Base-by-base conservation (phyloP, 1,284 basidiomycete genomes). In the Apiotrichum laibachii region DNA sequence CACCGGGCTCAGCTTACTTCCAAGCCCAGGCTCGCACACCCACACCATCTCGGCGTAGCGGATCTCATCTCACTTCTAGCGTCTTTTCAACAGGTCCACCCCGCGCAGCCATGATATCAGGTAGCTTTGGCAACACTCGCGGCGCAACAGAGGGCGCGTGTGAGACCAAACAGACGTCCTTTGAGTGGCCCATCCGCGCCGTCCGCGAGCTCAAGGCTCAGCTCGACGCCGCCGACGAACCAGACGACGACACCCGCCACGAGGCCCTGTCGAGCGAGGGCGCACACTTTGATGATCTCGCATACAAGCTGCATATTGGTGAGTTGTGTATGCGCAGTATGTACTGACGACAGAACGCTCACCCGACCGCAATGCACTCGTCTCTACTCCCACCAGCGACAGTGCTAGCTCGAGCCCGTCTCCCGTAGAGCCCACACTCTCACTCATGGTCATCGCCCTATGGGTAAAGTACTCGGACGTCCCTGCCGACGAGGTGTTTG, bases 211-310 rank as follows among this genome's bases (percentile, higher is more conserved):
- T 70, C 13, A 55, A 64, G 44, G 46, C 47, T 4, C 65, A 67
- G 56, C 59, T 71, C 22, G 66, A 66, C 26, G 57, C 59, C 2
- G 57, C 55, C 7, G 62, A 62, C 5, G 53, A 57, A 13, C 5
- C 13, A 13, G 58, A 67, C 4, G 70, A 67, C 43, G 70, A 71
- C 34, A 73, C 77, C 6, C 78, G 80, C n/a, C 86, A 86, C 59
- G 85, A 86, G 57, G 74, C 87, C 5, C 74, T 88, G 2, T 22
- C 53, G 47, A 84, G 82, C 62, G 82, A 86, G 64, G 85, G 85
- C 0, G 84, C 85, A 16, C 80, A 84, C 55, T 78, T 88, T n/a
- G 86, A 84, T 46, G 86, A 88, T 59, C 83, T 84, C 54, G 86
- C 86, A 72, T 88, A 85, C 78, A 88, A 87, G 71, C 79, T 88